These are phyloP conservation scores for Strobilomyces echinocephalus DNA, from an alignment of 768 basidiomycete species.

Conservation along the genomic window DNA sequence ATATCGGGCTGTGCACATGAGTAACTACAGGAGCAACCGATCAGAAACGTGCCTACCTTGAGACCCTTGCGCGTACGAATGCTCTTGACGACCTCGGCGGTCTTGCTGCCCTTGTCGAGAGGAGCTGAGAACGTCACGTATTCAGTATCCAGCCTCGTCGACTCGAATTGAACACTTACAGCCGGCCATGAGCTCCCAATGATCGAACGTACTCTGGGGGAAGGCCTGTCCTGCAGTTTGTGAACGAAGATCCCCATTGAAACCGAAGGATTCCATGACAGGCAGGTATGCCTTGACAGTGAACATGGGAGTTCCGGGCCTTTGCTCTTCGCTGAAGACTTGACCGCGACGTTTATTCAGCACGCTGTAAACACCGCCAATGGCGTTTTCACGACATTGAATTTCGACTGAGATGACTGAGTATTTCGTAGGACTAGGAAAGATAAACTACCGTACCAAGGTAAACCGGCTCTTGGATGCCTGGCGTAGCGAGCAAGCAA, in stretches of 20 bases:
- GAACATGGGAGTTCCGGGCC: slow-evolving; percentile 98
- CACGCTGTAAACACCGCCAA: slow-evolving; percentile 93
- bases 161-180: slow-evolving; percentile 42
- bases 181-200: slow-evolving; percentile 84
- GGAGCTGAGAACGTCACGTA: slow-evolving; percentile 40
- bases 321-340: slow-evolving; percentile 96
- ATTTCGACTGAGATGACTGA: slow-evolving; percentile 72
- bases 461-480: slow-evolving; percentile 95
- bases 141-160: neutral
- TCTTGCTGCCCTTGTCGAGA: slow-evolving; percentile 87
- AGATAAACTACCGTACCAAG: slow-evolving; percentile 49
- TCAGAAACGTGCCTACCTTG: slow-evolving; percentile 48
- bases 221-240: slow-evolving; percentile 96
- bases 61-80: slow-evolving; percentile 95
- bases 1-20: slow-evolving; percentile 67
- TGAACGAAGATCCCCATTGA: slow-evolving; percentile 93
- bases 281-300: slow-evolving; percentile 97
- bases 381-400: slow-evolving; percentile 95
- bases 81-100: slow-evolving; percentile 74
- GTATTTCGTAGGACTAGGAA: neutral
- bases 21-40: neutral
- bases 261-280: slow-evolving; percentile 90
- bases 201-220: slow-evolving; percentile 93
- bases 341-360: slow-evolving; percentile 98
- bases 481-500: slow-evolving; percentile 83